Percentiles rank a stretch among this genome's conserved stretches.
These are phyloP conservation scores for Globisporangium cylindrosporum DNA, from an alignment of 352 stramenopile species.

Conservation along the genomic window DNA sequence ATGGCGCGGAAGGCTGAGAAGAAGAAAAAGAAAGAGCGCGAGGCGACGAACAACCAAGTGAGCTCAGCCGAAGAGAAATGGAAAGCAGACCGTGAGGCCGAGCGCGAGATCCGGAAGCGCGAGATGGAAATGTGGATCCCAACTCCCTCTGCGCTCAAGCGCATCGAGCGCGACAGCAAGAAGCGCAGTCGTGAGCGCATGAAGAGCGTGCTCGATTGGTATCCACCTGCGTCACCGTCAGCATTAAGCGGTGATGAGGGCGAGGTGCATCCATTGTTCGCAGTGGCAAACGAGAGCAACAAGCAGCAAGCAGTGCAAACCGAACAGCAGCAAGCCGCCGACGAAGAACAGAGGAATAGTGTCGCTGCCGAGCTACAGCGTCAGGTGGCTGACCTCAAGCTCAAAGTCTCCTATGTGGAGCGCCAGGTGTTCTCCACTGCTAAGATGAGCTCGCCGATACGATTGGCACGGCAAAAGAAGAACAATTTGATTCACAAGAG, in stretches of 20 bases:
- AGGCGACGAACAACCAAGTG: slow-evolving; percentile 33
- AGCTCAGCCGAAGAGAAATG: slow-evolving; percentile 46
- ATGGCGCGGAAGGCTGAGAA: slow-evolving; percentile 48
- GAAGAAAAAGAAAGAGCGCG: slow-evolving; percentile 48
- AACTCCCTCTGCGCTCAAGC: slow-evolving; percentile 27
- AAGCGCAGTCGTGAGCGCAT: slow-evolving; percentile 44
- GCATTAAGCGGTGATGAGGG: neutral
- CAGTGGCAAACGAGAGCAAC: neutral
- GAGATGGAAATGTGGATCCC: slow-evolving; percentile 66
- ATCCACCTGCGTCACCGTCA: slow-evolving; percentile 19
- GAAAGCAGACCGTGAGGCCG: slow-evolving; percentile 44
- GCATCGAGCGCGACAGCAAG: slow-evolving; percentile 29
- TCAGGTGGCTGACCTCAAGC: slow-evolving; percentile 26
- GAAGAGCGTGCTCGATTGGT: slow-evolving; percentile 50
- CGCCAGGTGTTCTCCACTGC: slow-evolving; percentile 6
- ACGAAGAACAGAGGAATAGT: slow-evolving; percentile 8
- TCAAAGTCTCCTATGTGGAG: slow-evolving; percentile 40
- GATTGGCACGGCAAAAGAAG: slow-evolving; percentile 16
- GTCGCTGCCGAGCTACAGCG: slow-evolving; percentile 16
- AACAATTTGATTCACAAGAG: slow-evolving; percentile 17
- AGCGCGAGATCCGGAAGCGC: slow-evolving; percentile 34
- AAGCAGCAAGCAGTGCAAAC: slow-evolving; percentile 8
- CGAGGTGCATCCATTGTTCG: slow-evolving; percentile 51
- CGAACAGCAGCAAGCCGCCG: slow-evolving; percentile 22
- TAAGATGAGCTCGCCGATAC: neutral